Evolutionary conservation across 1,284 basidiomycete species (phyloP).

Genomic region (Veloporphyrellus conicus): DNA sequence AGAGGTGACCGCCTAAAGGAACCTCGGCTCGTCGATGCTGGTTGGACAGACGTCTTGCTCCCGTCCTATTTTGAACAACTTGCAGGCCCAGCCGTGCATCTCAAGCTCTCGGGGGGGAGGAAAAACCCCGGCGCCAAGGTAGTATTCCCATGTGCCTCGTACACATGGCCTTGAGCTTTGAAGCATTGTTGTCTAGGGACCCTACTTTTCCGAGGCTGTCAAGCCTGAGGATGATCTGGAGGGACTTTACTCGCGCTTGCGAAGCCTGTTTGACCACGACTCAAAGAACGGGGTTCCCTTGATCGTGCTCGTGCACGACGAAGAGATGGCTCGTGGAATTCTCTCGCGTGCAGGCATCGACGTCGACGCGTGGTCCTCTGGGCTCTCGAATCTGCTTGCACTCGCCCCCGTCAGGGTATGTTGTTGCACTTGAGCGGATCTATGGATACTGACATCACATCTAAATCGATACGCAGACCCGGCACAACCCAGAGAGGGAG

Average conservation of each 20-base stretch:
- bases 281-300: slow-evolving; percentile 21
- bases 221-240: slow-evolving; percentile 10
- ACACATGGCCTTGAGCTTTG: background rate
- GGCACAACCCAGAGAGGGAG: background rate
- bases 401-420: slow-evolving; percentile 6
- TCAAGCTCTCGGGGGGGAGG: slow-evolving; percentile 9
- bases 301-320: slow-evolving; percentile 31
- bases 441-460: too few relatives aligned
- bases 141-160: background rate
- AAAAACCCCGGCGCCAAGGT: slow-evolving; percentile 23
- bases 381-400: slow-evolving; percentile 20
- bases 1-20: slow-evolving; percentile 18
- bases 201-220: slow-evolving; percentile 18
- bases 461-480: slow-evolving; percentile 7
- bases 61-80: slow-evolving; percentile 25
- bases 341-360: slow-evolving; percentile 25
- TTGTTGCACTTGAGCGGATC: background rate
- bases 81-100: slow-evolving; percentile 19
- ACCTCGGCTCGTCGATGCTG: slow-evolving; percentile 21
- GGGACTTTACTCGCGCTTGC: slow-evolving; percentile 20
- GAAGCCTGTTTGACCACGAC: slow-evolving; percentile 21
- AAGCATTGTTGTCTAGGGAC: slow-evolving; percentile 10
- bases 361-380: slow-evolving; percentile 19
- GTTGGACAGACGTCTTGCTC: slow-evolving; percentile 32
- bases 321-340: slow-evolving; percentile 28